A percentile compares a stretch with the other conserved stretches of the same genome.
These are phyloP conservation scores for Xylariaceae sp. DNA, from an alignment of 2,329 filamentous ascomycete genomes.

Conservation along the genomic window DNA sequence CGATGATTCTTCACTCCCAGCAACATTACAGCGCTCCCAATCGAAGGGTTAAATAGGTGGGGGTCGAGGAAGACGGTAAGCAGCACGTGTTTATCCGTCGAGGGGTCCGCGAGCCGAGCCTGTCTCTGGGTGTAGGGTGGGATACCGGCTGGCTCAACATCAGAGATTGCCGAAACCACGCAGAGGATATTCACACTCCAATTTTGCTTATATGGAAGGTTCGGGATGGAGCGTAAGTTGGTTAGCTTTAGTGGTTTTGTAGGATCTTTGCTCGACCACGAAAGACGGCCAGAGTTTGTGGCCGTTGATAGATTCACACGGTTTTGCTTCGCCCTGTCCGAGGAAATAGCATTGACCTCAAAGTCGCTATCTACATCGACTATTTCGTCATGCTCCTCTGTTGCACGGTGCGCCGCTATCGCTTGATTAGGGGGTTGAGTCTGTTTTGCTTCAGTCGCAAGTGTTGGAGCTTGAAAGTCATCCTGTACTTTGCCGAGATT, in stretches of 20 bases:
- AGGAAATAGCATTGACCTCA: constrained; percentile 44
- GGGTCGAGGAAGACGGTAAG: constrained; percentile 62
- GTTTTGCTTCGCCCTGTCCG: constrained; percentile 28
- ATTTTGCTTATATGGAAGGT: constrained; percentile 62
- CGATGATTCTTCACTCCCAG: constrained; percentile 63
- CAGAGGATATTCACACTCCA: constrained; percentile 63
- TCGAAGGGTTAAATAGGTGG: constrained; percentile 50
- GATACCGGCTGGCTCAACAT: constrained; percentile 55
- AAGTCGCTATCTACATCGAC: constrained; percentile 47
- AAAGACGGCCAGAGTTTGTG: constrained; percentile 26
- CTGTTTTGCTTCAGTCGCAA: neutral
- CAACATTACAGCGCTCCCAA: constrained; percentile 58
- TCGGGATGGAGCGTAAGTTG: constrained; percentile 54
- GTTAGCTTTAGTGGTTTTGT: constrained; percentile 58
- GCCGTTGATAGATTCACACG: constrained; percentile 24
- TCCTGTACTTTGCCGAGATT: neutral
- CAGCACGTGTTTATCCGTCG: constrained; percentile 58
- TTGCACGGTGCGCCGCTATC: constrained; percentile 7
- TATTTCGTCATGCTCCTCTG: constrained; percentile 14
- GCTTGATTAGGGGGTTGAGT: neutral
- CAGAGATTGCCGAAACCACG: constrained; percentile 54
- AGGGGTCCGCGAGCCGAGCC: constrained; percentile 57
- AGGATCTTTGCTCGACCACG: constrained; percentile 49
- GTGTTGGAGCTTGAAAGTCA: neutral
- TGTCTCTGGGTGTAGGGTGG: constrained; percentile 58